phyloP scores from a whole-genome alignment of 164 flowering plant genomes.

The Hamamelis virginiana region DNA sequence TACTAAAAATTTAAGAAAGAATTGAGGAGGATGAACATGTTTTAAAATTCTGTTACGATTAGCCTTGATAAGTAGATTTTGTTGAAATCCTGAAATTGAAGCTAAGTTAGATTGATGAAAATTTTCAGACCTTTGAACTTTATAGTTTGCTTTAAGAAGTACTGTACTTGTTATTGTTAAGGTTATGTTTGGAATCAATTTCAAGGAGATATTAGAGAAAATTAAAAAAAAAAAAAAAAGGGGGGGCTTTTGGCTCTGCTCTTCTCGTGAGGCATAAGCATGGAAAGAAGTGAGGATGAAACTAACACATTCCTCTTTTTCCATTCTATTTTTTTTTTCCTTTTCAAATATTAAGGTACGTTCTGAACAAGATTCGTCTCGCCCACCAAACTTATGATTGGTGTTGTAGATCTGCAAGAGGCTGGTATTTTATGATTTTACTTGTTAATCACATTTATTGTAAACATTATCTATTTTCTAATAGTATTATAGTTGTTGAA shows the following conservation, averaged over 20 bases:
- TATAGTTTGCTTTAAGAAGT: no score
- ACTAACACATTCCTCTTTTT: not conserved
- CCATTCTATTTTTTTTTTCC: not conserved
- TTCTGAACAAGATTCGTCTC: conserved; percentile 94
- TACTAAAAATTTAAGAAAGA: no score
- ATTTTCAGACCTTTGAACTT: no score
- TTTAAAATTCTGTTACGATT: no score
- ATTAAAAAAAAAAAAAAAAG: conserved; percentile 92
- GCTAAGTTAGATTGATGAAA: no score
- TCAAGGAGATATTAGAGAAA: conserved; percentile 89
- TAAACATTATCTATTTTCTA: no score
- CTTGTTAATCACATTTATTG: not conserved
- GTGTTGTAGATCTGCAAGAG: conserved; percentile 96
- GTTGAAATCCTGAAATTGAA: no score
- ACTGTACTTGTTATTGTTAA: no score
- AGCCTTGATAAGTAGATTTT: no score
- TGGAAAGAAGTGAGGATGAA: conserved; percentile 74
- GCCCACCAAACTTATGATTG: conserved; percentile 96
- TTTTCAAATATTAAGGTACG: conserved; percentile 57
- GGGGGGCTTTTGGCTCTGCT: conserved; percentile 96
- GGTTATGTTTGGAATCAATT: no score
- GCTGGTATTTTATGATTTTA: conserved; percentile 29
- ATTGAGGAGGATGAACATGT: no score
- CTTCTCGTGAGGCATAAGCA: conserved; percentile 90
- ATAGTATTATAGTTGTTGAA: no score